phyloP scores from a whole-genome alignment of 345 rosid species.

The Sisymbrium altissimum region DNA sequence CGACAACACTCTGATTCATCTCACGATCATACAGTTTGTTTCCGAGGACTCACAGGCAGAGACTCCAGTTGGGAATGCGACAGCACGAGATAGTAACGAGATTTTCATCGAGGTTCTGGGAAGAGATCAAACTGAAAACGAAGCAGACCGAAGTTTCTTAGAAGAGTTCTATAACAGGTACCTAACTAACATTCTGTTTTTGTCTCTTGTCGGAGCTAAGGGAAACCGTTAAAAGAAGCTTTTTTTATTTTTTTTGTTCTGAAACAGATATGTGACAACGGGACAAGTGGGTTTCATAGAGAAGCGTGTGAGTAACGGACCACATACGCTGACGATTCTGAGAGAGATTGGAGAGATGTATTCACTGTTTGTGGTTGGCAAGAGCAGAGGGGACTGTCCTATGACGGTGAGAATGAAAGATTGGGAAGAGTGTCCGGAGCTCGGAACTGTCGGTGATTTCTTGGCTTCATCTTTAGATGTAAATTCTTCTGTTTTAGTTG shows the following conservation, averaged over 20 bases:
- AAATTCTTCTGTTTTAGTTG: constrained; percentile 58
- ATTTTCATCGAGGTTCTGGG: constrained; percentile 43
- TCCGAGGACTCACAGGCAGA: not conserved
- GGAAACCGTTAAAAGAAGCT: no score
- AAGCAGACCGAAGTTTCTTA: constrained; percentile 53
- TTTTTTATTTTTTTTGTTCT: not conserved
- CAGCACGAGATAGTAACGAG: constrained; percentile 29
- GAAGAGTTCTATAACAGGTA: constrained; percentile 68
- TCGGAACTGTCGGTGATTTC: constrained; percentile 64
- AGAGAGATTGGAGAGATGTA: constrained; percentile 51
- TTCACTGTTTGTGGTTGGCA: constrained; percentile 67
- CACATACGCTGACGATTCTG: constrained; percentile 42
- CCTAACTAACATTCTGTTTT: not conserved
- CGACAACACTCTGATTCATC: constrained; percentile 40
- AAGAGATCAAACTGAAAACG: constrained; percentile 37
- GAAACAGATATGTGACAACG: constrained; percentile 48
- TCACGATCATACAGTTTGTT: constrained; percentile 60
- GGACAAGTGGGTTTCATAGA: constrained; percentile 58
- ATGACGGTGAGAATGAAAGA: constrained; percentile 65
- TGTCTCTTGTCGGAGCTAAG: not conserved
- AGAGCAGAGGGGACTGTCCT: constrained; percentile 45
- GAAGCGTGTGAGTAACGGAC: constrained; percentile 46
- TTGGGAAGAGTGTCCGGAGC: constrained; percentile 96
- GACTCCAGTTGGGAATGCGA: not conserved
- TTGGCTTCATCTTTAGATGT: constrained; percentile 59